phyloP scores from a whole-genome alignment of 345 rosid species.

The Carallia brachiata region DNA sequence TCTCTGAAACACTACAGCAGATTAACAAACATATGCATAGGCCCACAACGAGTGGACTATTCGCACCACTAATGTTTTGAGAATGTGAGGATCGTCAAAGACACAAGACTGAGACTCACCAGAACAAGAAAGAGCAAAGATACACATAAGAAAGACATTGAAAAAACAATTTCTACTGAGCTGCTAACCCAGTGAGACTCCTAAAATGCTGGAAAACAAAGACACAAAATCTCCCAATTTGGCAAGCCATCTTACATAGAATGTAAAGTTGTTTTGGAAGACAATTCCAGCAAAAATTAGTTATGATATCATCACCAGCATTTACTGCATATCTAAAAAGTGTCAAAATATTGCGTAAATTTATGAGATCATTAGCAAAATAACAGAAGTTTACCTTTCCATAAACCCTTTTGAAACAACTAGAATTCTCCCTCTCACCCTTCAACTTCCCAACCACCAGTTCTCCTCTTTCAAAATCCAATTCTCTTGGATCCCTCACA shows the following conservation, averaged over 20 bases:
- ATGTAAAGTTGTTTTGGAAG: background rate
- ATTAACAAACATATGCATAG: background rate
- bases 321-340: background rate
- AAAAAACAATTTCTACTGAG: background rate
- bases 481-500: slow-evolving; percentile 11
- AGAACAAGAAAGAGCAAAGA: background rate
- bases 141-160: too few species aligned
- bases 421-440: slow-evolving; percentile 31
- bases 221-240: background rate
- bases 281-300: background rate
- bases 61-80: background rate
- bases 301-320: background rate
- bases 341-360: background rate
- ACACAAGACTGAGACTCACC: background rate
- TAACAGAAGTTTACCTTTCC: slow-evolving; percentile 37
- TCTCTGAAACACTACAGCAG: background rate
- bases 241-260: background rate
- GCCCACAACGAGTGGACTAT: background rate
- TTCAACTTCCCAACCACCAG: slow-evolving; percentile 25
- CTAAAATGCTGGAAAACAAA: background rate
- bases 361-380: background rate
- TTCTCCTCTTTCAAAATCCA: slow-evolving; percentile 28
- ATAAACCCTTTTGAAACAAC: slow-evolving; percentile 32
- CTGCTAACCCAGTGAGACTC: background rate
- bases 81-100: background rate